Conservation (phyloP, 805 yeast genomes). For the Barnettozyma botsteinii region DNA sequence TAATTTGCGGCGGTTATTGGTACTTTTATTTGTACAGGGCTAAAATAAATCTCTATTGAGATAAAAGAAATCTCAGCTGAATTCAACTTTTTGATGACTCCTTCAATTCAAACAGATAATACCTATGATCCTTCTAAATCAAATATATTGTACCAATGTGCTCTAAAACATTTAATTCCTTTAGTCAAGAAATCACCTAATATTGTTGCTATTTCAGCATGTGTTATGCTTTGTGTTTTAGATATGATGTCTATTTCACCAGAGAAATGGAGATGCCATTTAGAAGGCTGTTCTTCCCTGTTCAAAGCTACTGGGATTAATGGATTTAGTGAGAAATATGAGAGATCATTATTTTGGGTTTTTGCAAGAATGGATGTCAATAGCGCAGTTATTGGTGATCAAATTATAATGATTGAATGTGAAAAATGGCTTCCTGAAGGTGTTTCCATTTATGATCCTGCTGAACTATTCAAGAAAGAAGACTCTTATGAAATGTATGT, state of each 20-base stretch:
- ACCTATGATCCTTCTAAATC: conserved; percentile 26
- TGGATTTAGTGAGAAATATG: conserved; percentile 31
- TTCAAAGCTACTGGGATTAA: conserved; percentile 34
- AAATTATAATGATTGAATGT: conserved; percentile 31
- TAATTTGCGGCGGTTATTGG: too few species aligned
- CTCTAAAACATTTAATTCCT: conserved; percentile 31
- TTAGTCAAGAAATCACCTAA: conserved; percentile 29
- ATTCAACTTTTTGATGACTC: too few species aligned
- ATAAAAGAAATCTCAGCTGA: too few species aligned
- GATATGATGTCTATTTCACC: conserved; percentile 38
- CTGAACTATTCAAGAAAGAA: conserved; percentile 22
- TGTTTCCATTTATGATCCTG: conserved; percentile 20
- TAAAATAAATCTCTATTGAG: too few species aligned
- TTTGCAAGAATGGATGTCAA: conserved; percentile 38
- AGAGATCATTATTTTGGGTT: conserved; percentile 39
- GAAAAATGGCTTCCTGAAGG: conserved; percentile 32
- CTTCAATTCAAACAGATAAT: conserved; percentile 21
- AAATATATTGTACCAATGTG: conserved; percentile 28
- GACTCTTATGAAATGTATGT: conserved; percentile 32
- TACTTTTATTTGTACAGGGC: too few species aligned
- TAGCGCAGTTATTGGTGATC: conserved; percentile 33
- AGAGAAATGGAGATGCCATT: conserved; percentile 34
- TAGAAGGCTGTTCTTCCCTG: conserved; percentile 34
- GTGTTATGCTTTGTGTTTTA: conserved; percentile 37
- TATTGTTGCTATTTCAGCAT: conserved; percentile 30